A percentile compares a stretch with the other conserved stretches of the same genome.
These are phyloP conservation scores for Diaporthe amygdali DNA, from an alignment of 2,329 filamentous ascomycete species.

Conservation along the genomic window DNA sequence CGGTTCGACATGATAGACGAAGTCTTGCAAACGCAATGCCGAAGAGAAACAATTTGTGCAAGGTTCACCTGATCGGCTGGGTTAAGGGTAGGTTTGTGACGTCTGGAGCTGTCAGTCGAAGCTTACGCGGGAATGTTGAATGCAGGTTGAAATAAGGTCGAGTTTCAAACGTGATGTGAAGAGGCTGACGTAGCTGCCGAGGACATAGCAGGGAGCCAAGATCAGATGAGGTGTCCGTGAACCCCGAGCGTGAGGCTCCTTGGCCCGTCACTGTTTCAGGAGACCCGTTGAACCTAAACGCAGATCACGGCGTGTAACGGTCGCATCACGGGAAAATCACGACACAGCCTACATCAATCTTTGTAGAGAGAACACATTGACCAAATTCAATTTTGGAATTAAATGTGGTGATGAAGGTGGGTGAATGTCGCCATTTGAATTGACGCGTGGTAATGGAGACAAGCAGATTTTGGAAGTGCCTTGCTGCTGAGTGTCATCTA, in stretches of 20 bases:
- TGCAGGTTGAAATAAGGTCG: neutral
- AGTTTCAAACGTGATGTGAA: neutral
- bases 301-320: neutral
- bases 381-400: no score
- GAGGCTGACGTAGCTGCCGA: neutral
- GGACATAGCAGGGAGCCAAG: neutral
- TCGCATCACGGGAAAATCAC: neutral
- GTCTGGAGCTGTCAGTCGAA: neutral
- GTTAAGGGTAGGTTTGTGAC: neutral
- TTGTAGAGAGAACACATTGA: no score
- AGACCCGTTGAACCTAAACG: neutral
- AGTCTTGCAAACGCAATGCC: neutral
- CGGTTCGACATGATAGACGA: conserved; percentile 32
- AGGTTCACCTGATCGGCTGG: neutral
- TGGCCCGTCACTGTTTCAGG: neutral
- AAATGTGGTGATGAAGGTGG: no score
- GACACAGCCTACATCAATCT: no score
- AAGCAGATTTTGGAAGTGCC: no score
- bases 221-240: conserved; percentile 6
- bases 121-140: neutral
- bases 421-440: no score
- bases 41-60: neutral
- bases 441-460: no score
- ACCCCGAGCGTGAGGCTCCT: neutral
- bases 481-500: no score